phyloP scores from a whole-genome alignment of 768 basidiomycete species.

The Suillus subaureus region DNA sequence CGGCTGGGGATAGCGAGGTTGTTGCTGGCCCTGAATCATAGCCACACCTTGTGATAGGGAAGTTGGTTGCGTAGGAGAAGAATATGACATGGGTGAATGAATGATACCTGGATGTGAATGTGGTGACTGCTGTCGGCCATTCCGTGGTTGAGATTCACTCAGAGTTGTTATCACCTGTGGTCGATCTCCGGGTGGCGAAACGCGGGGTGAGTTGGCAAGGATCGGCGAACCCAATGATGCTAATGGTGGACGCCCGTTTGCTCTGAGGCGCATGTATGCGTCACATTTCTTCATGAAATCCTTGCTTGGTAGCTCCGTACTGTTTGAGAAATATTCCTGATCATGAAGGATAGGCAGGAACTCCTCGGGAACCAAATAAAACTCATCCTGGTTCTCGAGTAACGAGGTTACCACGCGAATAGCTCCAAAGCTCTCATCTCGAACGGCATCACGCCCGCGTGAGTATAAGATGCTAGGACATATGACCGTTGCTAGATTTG shows the following conservation, averaged over 20 bases:
- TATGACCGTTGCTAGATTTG: slow-evolving; percentile 95
- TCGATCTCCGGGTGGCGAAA: slow-evolving; percentile 48
- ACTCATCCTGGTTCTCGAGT: slow-evolving; percentile 93
- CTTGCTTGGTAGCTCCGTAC: slow-evolving; percentile 87
- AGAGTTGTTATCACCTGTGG: slow-evolving; percentile 43
- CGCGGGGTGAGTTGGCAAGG: slow-evolving; percentile 19
- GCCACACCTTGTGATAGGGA: slow-evolving; percentile 47
- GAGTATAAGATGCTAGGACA: slow-evolving; percentile 98
- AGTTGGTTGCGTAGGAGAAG: slow-evolving; percentile 44
- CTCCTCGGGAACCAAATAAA: slow-evolving; percentile 92
- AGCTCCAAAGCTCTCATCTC: slow-evolving; percentile 90
- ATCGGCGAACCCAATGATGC: slow-evolving; percentile 31
- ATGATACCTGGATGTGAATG: slow-evolving; percentile 41
- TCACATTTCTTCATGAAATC: slow-evolving; percentile 97
- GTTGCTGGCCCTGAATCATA: slow-evolving; percentile 46
- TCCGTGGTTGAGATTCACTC: slow-evolving; percentile 40
- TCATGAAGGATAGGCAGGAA: slow-evolving; percentile 85
- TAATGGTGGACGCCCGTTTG: slow-evolving; percentile 51
- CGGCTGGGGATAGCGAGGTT: slow-evolving; percentile 38
- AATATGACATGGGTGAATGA: slow-evolving; percentile 48
- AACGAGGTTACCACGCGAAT: slow-evolving; percentile 85
- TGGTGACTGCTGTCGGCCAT: slow-evolving; percentile 42
- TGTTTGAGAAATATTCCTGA: slow-evolving; percentile 89
- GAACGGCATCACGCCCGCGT: slow-evolving; percentile 78
- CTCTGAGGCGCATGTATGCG: slow-evolving; percentile 79